phyloP scores from a whole-genome alignment of 768 basidiomycete genomes.

The Xerocomellus amylosporus region DNA sequence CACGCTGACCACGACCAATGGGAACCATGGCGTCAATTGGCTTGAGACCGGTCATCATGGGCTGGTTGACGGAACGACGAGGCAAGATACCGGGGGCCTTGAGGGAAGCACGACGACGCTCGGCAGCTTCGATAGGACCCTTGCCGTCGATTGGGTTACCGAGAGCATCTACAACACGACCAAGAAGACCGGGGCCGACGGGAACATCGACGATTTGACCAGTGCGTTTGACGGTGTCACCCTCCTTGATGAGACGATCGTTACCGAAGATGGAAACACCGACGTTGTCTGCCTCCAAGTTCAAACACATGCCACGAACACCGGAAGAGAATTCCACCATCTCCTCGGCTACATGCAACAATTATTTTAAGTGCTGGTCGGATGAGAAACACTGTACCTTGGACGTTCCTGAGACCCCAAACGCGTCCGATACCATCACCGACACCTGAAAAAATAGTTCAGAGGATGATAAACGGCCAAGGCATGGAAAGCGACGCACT shows the following conservation, averaged over 20 bases:
- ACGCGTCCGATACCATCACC: conserved; percentile 99
- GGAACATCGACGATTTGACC: conserved; percentile 99
- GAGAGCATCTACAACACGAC: conserved; percentile 98
- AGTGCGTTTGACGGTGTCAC: conserved; percentile 99
- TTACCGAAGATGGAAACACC: conserved; percentile 99
- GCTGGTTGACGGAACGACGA: conserved; percentile 99
- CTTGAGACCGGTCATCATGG: conserved; percentile 99
- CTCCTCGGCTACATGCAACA: conserved; percentile 75
- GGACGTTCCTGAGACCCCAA: conserved; percentile 98
- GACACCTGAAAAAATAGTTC: conserved; percentile 58
- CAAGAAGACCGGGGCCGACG: conserved; percentile 94
- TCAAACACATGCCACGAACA: conserved; percentile 99
- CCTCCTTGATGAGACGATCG: conserved; percentile 98
- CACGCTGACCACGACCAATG: conserved; percentile 99
- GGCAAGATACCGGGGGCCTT: conserved; percentile 99
- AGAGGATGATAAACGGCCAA: conserved; percentile 1
- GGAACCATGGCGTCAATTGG: conserved; percentile 99
- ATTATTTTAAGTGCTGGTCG: conserved; percentile 1
- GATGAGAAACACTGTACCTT: conserved; percentile 53
- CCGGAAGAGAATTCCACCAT: conserved; percentile 99
- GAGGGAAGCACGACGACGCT: conserved; percentile 95
- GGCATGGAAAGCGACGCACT: conserved; percentile 53
- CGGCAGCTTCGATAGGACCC: conserved; percentile 89
- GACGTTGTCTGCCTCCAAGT: conserved; percentile 99
- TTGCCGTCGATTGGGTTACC: conserved; percentile 99